phyloP scores from a whole-genome alignment of 345 rosid genomes.

The Populus euphratica region DNA sequence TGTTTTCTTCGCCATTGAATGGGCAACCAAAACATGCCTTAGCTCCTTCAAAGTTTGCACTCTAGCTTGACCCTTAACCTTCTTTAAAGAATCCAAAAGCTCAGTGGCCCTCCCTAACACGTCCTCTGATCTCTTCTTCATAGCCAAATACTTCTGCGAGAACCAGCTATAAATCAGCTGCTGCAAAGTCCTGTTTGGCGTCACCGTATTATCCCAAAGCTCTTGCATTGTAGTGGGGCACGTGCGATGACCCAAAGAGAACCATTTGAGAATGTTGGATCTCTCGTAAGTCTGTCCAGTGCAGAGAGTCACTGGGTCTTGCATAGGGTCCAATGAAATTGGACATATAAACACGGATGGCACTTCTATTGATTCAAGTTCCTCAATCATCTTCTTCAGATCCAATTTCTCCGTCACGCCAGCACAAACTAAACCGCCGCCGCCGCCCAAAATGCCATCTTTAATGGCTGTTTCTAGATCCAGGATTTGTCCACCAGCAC shows the following conservation, averaged over 20 bases:
- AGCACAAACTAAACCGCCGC: slow-evolving; percentile 30
- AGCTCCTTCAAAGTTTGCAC: slow-evolving; percentile 61
- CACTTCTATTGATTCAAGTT: slow-evolving; percentile 50
- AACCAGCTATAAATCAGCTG: slow-evolving; percentile 65
- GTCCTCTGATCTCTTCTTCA: slow-evolving; percentile 66
- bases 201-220: slow-evolving; percentile 63
- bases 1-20: slow-evolving; percentile 45
- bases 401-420: slow-evolving; percentile 46
- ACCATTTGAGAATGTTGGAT: slow-evolving; percentile 68
- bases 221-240: slow-evolving; percentile 82
- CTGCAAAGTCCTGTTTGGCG: slow-evolving; percentile 58
- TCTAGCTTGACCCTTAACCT: slow-evolving; percentile 62
- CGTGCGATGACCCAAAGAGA: slow-evolving; percentile 56
- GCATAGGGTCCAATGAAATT: slow-evolving; percentile 75
- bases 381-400: slow-evolving; percentile 61
- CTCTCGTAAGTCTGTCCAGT: slow-evolving; percentile 76
- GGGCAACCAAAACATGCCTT: slow-evolving; percentile 49
- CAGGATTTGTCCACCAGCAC: slow-evolving; percentile 47
- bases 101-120: slow-evolving; percentile 57
- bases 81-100: slow-evolving; percentile 50
- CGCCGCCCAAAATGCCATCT: slow-evolving; percentile 57
- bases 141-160: slow-evolving; percentile 50
- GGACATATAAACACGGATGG: slow-evolving; percentile 71
- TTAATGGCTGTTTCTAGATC: slow-evolving; percentile 68
- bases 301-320: slow-evolving; percentile 72